Percentiles rank a stretch among this genome's conserved stretches.
Evolutionary conservation across 768 basidiomycete species (phyloP).

Genomic region (Kwoniella sp.): DNA sequence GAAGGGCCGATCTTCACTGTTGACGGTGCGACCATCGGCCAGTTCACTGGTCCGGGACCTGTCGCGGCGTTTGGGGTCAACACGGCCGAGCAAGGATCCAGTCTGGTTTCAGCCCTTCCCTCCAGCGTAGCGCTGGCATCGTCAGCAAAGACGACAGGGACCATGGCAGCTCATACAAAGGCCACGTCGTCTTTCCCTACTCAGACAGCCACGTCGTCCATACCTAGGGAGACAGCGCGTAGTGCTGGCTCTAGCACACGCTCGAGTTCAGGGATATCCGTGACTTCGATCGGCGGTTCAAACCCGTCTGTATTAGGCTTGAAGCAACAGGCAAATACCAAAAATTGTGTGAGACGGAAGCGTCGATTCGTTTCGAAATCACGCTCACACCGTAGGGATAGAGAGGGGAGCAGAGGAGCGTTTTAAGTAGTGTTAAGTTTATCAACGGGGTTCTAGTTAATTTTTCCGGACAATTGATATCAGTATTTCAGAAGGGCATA

Average conservation of each 20-base stretch:
- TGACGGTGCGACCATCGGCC: slow-evolving; percentile 14
- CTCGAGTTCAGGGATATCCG: not conserved
- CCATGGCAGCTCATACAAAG: not conserved
- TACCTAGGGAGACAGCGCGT: no score
- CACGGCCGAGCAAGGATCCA: not conserved
- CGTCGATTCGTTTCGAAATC: not conserved
- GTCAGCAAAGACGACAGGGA: not conserved
- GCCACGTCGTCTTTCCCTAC: not conserved
- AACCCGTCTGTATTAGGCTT: not conserved
- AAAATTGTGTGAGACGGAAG: not conserved
- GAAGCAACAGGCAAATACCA: not conserved
- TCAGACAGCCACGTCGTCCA: no score
- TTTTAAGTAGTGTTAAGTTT: not conserved
- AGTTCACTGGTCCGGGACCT: slow-evolving; percentile 15
- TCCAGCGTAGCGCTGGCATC: not conserved
- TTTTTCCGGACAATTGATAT: not conserved
- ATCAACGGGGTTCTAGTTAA: not conserved
- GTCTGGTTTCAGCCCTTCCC: not conserved
- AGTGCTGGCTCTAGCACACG: no score
- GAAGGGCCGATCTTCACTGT: slow-evolving; percentile 6
- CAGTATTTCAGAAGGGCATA: not conserved
- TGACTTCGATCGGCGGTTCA: not conserved
- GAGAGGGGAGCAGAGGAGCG: not conserved
- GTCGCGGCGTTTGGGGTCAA: not conserved
- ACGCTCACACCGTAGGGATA: not conserved